Conservation (phyloP, 2,329 filamentous ascomycete genomes). For the Alternaria brassicae region DNA sequence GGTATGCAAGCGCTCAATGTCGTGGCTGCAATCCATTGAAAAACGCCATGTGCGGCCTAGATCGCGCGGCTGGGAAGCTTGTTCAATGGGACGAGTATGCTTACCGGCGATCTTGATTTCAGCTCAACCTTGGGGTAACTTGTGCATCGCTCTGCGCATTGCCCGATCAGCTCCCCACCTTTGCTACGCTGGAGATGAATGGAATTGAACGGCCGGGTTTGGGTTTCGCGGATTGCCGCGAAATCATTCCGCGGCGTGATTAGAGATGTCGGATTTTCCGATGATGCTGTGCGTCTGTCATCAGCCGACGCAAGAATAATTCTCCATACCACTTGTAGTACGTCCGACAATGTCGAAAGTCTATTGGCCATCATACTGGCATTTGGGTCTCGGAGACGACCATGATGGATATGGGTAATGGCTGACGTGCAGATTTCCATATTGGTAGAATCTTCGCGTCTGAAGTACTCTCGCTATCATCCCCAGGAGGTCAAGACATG, state of each 20-base stretch:
- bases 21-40: slow-evolving; percentile 18
- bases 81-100: slow-evolving; percentile 9
- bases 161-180: neutral
- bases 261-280: slow-evolving; percentile 3
- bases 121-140: slow-evolving; percentile 3
- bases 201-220: slow-evolving; percentile 5
- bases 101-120: slow-evolving; percentile 1
- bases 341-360: neutral
- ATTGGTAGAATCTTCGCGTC: neutral
- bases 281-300: neutral
- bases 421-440: neutral
- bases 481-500: neutral
- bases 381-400: neutral
- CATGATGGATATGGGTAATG: neutral
- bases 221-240: slow-evolving; percentile 4
- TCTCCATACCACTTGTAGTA: neutral
- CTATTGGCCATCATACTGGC: neutral
- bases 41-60: slow-evolving; percentile 11
- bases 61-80: slow-evolving; percentile 12
- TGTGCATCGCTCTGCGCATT: neutral
- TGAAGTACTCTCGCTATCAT: neutral
- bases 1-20: slow-evolving; percentile 11
- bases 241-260: slow-evolving; percentile 1
- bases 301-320: neutral
- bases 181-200: neutral